These are phyloP conservation scores for Wickerhamomyces silvicola DNA, from an alignment of 805 yeast genomes.

Conservation along the genomic window DNA sequence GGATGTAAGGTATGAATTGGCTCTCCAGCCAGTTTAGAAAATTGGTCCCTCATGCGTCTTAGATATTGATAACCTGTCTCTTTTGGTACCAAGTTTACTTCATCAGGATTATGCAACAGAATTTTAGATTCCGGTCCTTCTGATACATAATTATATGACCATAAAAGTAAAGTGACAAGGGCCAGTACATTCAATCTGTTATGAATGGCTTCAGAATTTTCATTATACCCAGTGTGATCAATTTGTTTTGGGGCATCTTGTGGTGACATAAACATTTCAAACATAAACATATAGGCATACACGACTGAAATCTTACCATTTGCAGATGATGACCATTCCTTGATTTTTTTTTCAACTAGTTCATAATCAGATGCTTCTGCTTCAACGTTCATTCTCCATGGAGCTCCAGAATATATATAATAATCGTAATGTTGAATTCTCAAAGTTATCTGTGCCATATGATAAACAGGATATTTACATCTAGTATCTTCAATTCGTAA, in stretches of 20 bases:
- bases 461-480: constrained; percentile 63
- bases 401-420: constrained; percentile 76
- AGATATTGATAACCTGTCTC: constrained; percentile 49
- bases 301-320: constrained; percentile 49
- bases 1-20: constrained; percentile 24
- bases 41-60: constrained; percentile 39
- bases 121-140: constrained; percentile 40
- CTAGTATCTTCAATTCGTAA: constrained; percentile 33
- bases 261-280: constrained; percentile 57
- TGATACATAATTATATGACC: constrained; percentile 44
- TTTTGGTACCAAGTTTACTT: constrained; percentile 22
- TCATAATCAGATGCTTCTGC: constrained; percentile 47
- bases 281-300: constrained; percentile 55
- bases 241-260: constrained; percentile 37
- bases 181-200: constrained; percentile 31
- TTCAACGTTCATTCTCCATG: constrained; percentile 67
- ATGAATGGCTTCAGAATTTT: constrained; percentile 45
- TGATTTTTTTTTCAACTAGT: constrained; percentile 41
- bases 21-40: constrained; percentile 29
- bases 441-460: constrained; percentile 65
- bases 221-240: constrained; percentile 37
- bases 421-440: constrained; percentile 73
- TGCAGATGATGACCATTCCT: constrained; percentile 42
- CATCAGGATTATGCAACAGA: constrained; percentile 20
- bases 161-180: constrained; percentile 30